Percentiles rank a stretch among this genome's conserved stretches.
Evolutionary conservation across 257 asterid species (phyloP).

Genomic region (Mentha longifolia): DNA sequence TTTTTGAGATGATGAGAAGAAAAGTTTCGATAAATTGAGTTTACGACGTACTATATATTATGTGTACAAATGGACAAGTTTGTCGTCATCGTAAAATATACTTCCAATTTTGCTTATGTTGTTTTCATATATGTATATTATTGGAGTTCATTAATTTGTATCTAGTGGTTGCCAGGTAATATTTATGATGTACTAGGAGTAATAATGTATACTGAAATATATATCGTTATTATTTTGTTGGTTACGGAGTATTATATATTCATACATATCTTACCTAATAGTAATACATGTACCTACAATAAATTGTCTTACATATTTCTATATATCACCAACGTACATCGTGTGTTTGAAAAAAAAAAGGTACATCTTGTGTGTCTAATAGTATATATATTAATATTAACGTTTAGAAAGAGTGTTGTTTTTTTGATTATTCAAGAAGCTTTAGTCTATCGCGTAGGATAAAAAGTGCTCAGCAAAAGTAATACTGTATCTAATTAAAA

Average conservation of each 20-base stretch:
- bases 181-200: not conserved
- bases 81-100: slow-evolving; percentile 16
- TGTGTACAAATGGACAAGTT: not conserved
- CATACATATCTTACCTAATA: not conserved
- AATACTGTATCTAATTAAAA: no score
- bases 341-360: not conserved
- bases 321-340: not conserved
- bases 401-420: no score
- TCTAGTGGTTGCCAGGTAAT: not conserved
- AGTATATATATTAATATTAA: no score
- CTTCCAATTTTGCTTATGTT: slow-evolving; percentile 2
- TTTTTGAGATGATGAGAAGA: not conserved
- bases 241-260: not conserved
- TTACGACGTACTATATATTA: not conserved
- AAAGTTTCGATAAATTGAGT: not conserved
- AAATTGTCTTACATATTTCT: not conserved
- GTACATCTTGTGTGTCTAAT: no score
- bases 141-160: not conserved
- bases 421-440: no score
- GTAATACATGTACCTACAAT: not conserved
- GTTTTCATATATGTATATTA: not conserved
- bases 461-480: no score
- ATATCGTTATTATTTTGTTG: not conserved
- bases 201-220: not conserved
- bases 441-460: no score